phyloP scores from a whole-genome alignment of 2,329 filamentous ascomycete species.

The Rutstroemia sp. region DNA sequence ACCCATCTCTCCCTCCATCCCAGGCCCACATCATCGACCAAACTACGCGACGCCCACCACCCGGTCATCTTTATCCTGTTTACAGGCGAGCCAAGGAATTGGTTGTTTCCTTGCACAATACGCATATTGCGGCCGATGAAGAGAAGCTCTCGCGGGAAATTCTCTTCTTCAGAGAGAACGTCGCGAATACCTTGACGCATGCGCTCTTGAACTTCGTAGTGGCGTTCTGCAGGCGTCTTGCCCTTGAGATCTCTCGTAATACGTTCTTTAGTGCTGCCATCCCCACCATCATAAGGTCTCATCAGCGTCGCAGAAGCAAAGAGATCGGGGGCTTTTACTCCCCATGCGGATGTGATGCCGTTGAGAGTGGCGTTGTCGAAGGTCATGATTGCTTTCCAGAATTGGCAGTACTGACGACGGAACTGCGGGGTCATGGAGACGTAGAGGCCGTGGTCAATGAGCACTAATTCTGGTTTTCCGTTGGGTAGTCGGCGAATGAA shows the following conservation, averaged over 20 bases:
- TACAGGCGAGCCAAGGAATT: constrained; percentile 64
- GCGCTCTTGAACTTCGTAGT: constrained; percentile 71
- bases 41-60: constrained; percentile 75
- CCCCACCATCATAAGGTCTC: constrained; percentile 83
- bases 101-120: constrained; percentile 68
- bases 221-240: constrained; percentile 47
- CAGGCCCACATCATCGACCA: constrained; percentile 68
- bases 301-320: constrained; percentile 88
- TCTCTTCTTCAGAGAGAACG: constrained; percentile 60
- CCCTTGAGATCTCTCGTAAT: constrained; percentile 46
- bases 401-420: constrained; percentile 74
- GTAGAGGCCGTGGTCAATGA: constrained; percentile 96
- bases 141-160: constrained; percentile 63
- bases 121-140: constrained; percentile 68
- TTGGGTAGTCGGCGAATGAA: constrained; percentile 81
- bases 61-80: constrained; percentile 93
- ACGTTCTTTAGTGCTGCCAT: constrained; percentile 57
- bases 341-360: constrained; percentile 72
- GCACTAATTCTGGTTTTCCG: constrained; percentile 81
- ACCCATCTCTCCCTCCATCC: constrained; percentile 52
- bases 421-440: constrained; percentile 82
- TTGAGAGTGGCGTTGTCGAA: constrained; percentile 81
- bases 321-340: constrained; percentile 79
- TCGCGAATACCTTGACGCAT: constrained; percentile 58
- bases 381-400: constrained; percentile 92